Conservation (phyloP, 2,329 filamentous ascomycete species). For the Triangularia setosa region DNA sequence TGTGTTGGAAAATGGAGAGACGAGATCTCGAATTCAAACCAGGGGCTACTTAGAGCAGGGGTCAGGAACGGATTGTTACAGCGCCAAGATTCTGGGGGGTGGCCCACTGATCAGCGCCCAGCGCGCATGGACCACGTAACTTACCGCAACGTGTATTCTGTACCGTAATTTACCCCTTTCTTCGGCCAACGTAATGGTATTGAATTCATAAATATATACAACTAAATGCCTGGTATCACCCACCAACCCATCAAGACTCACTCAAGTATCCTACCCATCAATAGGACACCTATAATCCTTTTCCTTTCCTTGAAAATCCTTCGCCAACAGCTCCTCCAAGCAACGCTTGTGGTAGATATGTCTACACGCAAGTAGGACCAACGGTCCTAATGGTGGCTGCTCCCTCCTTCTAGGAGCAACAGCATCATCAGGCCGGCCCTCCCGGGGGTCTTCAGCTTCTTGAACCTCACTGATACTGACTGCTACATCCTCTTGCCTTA, state of each 20-base stretch:
- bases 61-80: background rate
- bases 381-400: conserved; percentile 53
- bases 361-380: conserved; percentile 66
- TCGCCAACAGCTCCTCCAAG: conserved; percentile 60
- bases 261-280: conserved; percentile 40
- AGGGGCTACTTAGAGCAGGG: background rate
- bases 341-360: conserved; percentile 69
- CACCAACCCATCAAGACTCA: background rate
- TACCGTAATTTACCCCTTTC: background rate
- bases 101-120: background rate
- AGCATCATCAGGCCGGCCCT: conserved; percentile 33
- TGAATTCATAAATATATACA: background rate
- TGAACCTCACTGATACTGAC: conserved; percentile 31
- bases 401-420: conserved; percentile 35
- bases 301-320: conserved; percentile 41
- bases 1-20: background rate
- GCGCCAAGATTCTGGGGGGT: background rate
- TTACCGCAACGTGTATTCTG: background rate
- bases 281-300: conserved; percentile 54
- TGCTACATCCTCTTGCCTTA: conserved; percentile 34
- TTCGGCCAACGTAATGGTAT: background rate
- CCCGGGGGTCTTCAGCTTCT: conserved; percentile 33
- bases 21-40: background rate
- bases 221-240: background rate
- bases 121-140: background rate